phyloP scores from a whole-genome alignment of 495 filamentous ascomycete species.

The Daldinia caldariorum region DNA sequence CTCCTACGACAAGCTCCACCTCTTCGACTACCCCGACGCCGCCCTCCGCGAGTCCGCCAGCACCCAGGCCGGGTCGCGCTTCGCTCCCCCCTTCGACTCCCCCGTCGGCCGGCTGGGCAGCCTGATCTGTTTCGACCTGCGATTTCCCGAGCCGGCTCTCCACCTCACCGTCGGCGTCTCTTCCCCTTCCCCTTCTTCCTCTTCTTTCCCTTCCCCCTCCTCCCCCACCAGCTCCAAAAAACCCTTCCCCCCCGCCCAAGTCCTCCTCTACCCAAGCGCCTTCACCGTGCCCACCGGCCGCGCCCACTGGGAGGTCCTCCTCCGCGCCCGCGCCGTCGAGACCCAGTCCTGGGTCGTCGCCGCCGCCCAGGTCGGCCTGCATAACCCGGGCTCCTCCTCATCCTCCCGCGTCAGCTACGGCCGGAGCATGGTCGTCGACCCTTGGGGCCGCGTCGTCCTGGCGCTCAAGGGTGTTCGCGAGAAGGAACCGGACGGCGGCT shows the following conservation, averaged over 20 bases:
- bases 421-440: constrained; percentile 85
- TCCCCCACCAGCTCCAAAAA: too few species aligned
- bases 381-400: constrained; percentile 67
- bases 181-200: constrained; percentile 46
- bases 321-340: constrained; percentile 88
- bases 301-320: constrained; percentile 84
- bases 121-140: constrained; percentile 90
- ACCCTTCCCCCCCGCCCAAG: constrained; percentile 4
- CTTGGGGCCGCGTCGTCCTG: constrained; percentile 83
- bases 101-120: constrained; percentile 77
- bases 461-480: constrained; percentile 65
- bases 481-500: constrained; percentile 50
- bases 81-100: constrained; percentile 73
- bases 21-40: constrained; percentile 54
- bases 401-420: constrained; percentile 81
- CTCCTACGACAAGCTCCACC: constrained; percentile 67
- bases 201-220: too few species aligned
- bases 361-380: constrained; percentile 81
- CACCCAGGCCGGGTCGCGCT: constrained; percentile 50
- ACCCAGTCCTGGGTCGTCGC: constrained; percentile 88
- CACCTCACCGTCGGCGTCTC: constrained; percentile 58
- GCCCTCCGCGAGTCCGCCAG: constrained; percentile 45
- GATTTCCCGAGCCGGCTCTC: constrained; percentile 82
- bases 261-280: constrained; percentile 84
- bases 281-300: constrained; percentile 89